Base-by-base conservation (phyloP, 208 protist genomes). In the Crithidia brevicula region DNA sequence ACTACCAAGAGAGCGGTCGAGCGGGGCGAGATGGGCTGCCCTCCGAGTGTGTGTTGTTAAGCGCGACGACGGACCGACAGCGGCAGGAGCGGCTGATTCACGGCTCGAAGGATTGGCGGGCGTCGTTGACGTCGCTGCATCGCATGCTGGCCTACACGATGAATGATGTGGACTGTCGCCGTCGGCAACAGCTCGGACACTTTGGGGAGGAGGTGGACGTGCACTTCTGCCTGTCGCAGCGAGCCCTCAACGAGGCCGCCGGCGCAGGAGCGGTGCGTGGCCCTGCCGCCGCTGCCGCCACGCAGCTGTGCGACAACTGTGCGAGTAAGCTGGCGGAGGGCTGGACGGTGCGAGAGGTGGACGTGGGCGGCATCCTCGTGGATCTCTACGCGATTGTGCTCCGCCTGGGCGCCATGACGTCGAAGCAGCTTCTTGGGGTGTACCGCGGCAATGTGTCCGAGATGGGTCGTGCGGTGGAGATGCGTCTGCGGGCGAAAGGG, bases 1-100 rank as follows among this genome's bases (percentile, higher is more conserved):
- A 99, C 75, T 98, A 98, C 76, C 98, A 99, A 68, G 98, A 99
- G 72, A 97, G 85, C 64, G 98, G 98, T 25, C 86, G 98, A 45
- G 98, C 97, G 5, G 98, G 98, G 0, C 87, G 98, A 59, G 98
- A 99, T 74, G 97, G 98, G 3, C 52, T 92, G 49, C 79, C 85
- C 20, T 91, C 89, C 3, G 75, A 93, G 51, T 97, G 92, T 47
- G 85, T 95, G 51, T 72, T 98, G 49, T 81, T 96, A 15, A 89
- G 68, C 64, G 65, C 79, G 22, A 67, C 84, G 22, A 81, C 40
- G 16, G 91, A 96, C 59, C 74, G 81, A 5, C 78, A 89, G 72
- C 82, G 91, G 38, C 86, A 92, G 67, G 79, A 93, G 63, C 84
- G 87, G 34, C 83, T 96, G 58, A 93, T 96, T 50, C 63, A 86